Conservation (phyloP, 1,139 yeast species). For the Zhuliangozyma blackwelliae region DNA sequence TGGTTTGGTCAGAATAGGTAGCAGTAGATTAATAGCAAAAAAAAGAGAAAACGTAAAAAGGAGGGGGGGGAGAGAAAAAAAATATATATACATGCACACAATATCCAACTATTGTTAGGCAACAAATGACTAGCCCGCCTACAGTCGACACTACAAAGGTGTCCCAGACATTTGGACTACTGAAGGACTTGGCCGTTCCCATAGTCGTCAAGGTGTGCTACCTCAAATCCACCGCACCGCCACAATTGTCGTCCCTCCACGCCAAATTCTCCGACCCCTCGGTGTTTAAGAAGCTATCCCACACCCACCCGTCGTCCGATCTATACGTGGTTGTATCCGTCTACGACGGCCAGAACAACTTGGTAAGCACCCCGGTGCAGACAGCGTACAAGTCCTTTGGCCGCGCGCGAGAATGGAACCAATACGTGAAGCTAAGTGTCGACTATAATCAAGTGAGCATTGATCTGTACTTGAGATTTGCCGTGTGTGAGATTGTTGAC, state of each 20-base stretch:
- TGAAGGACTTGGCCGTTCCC: conserved; percentile 66
- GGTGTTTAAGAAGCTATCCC: conserved; percentile 46
- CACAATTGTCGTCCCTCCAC: conserved; percentile 46
- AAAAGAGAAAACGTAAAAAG: no score
- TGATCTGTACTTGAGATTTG: conserved; percentile 55
- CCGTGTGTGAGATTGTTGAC: conserved; percentile 64
- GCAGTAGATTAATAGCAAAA: no score
- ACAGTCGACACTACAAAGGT: conserved; percentile 3
- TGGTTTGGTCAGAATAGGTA: no score
- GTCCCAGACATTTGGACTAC: conserved; percentile 65
- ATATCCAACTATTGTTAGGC: no score
- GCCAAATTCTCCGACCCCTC: conserved; percentile 53
- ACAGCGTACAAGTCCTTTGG: conserved; percentile 63
- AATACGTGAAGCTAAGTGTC: conserved; percentile 69
- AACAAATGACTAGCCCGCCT: no score
- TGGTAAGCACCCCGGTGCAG: conserved; percentile 62
- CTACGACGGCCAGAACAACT: conserved; percentile 49
- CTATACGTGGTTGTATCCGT: conserved; percentile 61
- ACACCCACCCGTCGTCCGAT: conserved; percentile 52
- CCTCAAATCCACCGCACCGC: conserved; percentile 20
- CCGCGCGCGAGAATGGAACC: conserved; percentile 41
- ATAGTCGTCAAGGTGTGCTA: conserved; percentile 33
- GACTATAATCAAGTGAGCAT: conserved; percentile 64
- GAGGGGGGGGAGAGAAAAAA: no score
- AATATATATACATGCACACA: no score